phyloP scores from a whole-genome alignment of 345 rosid genomes.

The Acer saccharum region DNA sequence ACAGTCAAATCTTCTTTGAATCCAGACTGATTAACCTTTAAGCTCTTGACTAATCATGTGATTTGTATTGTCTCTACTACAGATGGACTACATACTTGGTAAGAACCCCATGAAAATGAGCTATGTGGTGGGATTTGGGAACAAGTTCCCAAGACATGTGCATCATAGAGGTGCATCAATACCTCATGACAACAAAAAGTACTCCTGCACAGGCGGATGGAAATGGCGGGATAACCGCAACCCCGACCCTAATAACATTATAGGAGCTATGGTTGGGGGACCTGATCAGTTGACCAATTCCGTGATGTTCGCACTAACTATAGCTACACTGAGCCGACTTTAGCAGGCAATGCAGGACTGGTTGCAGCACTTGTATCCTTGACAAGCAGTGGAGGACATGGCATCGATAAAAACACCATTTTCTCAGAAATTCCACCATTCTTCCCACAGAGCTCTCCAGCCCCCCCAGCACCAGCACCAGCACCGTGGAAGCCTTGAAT shows the following conservation, averaged over 20 bases:
- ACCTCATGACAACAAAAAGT: constrained; percentile 49
- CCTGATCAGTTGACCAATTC: constrained; percentile 73
- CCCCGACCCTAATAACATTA: constrained; percentile 68
- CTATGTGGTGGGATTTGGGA: constrained; percentile 77
- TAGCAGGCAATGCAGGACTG: constrained; percentile 81
- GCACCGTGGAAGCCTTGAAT: constrained; percentile 78
- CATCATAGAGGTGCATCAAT: constrained; percentile 87
- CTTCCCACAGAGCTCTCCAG: constrained; percentile 67
- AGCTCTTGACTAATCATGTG: background rate
- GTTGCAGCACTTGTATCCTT: constrained; percentile 80
- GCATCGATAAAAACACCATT: constrained; percentile 67
- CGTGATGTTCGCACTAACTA: constrained; percentile 52
- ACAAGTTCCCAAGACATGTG: constrained; percentile 67
- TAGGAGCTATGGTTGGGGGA: constrained; percentile 91
- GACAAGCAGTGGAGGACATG: constrained; percentile 50
- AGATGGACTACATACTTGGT: constrained; percentile 83
- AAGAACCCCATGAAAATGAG: constrained; percentile 84
- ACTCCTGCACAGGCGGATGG: constrained; percentile 76
- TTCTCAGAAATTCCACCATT: constrained; percentile 78
- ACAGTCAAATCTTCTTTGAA: background rate
- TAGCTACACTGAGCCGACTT: constrained; percentile 74
- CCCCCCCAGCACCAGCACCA: constrained; percentile 83
- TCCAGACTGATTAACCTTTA: too few species aligned
- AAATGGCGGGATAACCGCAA: constrained; percentile 61
- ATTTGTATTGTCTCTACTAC: constrained; percentile 1